Conservation (phyloP, 495 filamentous ascomycete species). For the Tirmania nivea region DNA sequence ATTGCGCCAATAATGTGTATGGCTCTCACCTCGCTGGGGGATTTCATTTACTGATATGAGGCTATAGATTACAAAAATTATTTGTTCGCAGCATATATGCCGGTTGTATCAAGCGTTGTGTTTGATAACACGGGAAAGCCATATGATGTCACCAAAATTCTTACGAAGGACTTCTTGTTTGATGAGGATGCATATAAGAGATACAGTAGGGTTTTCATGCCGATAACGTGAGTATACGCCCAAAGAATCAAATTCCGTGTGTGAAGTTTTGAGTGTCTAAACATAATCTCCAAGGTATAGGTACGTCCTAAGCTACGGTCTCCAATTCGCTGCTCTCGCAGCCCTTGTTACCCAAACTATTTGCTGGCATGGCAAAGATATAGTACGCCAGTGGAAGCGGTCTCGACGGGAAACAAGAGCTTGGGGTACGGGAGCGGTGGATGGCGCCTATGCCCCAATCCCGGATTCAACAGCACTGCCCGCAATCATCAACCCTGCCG, state of each 20-base stretch:
- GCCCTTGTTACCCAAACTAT: constrained; percentile 47
- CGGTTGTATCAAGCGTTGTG: constrained; percentile 49
- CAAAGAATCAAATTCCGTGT: constrained; percentile 12
- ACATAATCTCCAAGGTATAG: not conserved
- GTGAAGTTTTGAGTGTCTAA: constrained; percentile 17
- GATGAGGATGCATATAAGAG: constrained; percentile 46
- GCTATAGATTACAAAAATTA: constrained; percentile 44
- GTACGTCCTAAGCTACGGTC: constrained; percentile 54
- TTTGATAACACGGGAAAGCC: constrained; percentile 61
- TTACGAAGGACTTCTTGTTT: constrained; percentile 49
- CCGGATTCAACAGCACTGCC: constrained; percentile 7
- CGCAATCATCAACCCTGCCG: constrained; percentile 3
- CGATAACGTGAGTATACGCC: constrained; percentile 35
- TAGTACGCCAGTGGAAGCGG: constrained; percentile 43
- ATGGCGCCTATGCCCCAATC: constrained; percentile 27
- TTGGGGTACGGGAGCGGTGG: constrained; percentile 25
- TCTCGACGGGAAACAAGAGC: not conserved
- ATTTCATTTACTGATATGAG: too few species aligned
- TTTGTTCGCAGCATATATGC: constrained; percentile 61
- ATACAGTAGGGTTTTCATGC: constrained; percentile 61
- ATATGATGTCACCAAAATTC: constrained; percentile 54
- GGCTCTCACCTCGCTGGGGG: not conserved
- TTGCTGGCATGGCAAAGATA: constrained; percentile 56
- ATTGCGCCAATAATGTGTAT: constrained; percentile 53
- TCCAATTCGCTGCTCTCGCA: constrained; percentile 60